Evolutionary conservation across 2,329 filamentous ascomycete genomes (phyloP), one percentile per base, ranked within the genome.

Genomic region (Colletotrichum tanaceti): DNA sequence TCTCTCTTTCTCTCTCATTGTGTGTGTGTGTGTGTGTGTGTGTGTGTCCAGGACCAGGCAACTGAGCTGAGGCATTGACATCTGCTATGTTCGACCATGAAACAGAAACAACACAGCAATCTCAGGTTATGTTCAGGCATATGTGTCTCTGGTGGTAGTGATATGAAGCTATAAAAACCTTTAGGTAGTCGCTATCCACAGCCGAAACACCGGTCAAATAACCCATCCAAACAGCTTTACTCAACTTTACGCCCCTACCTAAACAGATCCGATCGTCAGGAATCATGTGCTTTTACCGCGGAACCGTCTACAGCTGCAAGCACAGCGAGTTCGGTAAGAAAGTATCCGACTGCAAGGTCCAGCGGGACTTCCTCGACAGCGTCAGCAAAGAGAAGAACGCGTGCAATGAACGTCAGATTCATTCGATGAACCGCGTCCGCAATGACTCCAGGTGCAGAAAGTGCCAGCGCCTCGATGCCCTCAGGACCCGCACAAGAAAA

Each of bases 231-330:
- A 2, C n/a, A 39, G 10, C 22, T 6, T 54, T 13, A 16, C 5
- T 13, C 22, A 20, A 10, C 16, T n/a, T 22, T 16, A 16, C 16
- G 11, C 35, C 24, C 14, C 14, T 41, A 3, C 3, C 20, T 39
- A 5, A 20, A 52, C 55, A 20, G 13, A 53, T 3, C 10, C 24
- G 9, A 13, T 11, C 20, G 9, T 35, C 43, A 50, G 24, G 24
- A 58, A 68, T 7, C 55, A 74, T 74, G 73, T 74, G 73, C 53
- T 71, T 70, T 67, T 71, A 74, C 58, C 65, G 70, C 39, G 49
- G 65, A 11, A 68, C 67, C 16, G 28, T 71, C 5, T 73, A 73
- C 58, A n/a, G 28, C 54, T 74, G 73, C 57, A 70, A 67, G 38
- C 72, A 74, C 47, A 63, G 43, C 43, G 55, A 59, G 24, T 47